Evolutionary conservation across 2,329 filamentous ascomycete genomes (phyloP).

Genomic region (Sclerotinia spermophila): DNA sequence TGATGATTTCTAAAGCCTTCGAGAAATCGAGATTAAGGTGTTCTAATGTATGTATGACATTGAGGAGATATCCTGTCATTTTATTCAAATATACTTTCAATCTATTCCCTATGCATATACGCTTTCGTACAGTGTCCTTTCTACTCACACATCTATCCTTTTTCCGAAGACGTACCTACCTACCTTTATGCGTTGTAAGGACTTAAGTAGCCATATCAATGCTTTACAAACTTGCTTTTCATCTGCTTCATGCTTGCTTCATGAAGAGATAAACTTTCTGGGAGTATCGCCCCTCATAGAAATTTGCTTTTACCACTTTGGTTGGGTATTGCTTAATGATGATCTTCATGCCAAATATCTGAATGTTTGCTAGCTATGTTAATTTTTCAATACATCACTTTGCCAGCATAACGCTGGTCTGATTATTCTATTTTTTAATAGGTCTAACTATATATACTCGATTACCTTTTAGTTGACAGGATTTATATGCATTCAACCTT

Average conservation of each 20-base stretch:
- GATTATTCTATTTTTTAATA: constrained; percentile 4
- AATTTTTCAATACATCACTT: neutral
- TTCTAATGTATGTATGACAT: neutral
- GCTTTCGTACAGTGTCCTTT: neutral
- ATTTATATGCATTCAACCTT: neutral
- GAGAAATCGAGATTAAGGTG: neutral
- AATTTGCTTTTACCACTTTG: neutral
- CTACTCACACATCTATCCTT: neutral
- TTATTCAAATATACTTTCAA: constrained; percentile 4
- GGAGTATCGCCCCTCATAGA: neutral
- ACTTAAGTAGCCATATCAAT: neutral
- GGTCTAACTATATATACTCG: neutral
- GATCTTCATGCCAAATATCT: neutral
- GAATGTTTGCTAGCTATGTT: neutral
- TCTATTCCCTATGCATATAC: neutral
- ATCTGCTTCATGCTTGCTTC: neutral
- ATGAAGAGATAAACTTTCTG: neutral
- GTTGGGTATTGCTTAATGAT: constrained; percentile 4
- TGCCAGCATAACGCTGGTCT: constrained; percentile 1
- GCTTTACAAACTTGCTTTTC: neutral
- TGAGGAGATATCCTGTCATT: neutral
- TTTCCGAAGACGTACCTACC: neutral
- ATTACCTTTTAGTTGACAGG: neutral
- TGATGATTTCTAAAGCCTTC: neutral
- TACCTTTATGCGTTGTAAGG: neutral